A percentile compares a stretch with the other conserved stretches of the same genome.
phyloP scores from a whole-genome alignment of 2,329 filamentous ascomycete species.

The Cladosporium sp. region DNA sequence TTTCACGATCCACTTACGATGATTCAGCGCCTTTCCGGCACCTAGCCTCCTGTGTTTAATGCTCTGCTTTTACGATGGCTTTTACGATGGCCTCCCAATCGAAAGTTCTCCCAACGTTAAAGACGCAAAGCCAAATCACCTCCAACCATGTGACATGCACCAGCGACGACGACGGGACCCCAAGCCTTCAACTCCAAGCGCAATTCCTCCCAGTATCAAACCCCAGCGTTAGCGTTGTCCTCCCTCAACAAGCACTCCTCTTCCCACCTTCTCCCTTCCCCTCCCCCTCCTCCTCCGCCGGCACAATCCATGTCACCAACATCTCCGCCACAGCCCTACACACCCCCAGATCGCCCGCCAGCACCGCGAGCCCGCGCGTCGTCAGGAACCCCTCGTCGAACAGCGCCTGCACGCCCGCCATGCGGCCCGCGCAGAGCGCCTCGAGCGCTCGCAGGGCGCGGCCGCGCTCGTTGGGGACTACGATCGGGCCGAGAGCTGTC shows the following conservation, averaged over 20 bases:
- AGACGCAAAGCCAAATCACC: too few species aligned
- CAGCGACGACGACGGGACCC: neutral
- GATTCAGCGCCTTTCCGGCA: too few species aligned
- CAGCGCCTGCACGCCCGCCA: neutral
- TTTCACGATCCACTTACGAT: too few species aligned
- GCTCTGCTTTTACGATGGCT: too few species aligned
- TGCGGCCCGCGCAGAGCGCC: neutral
- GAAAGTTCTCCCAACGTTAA: too few species aligned
- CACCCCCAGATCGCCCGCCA: neutral
- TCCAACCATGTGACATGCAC: too few species aligned
- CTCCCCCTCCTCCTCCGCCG: neutral
- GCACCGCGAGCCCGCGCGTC: neutral
- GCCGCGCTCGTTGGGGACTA: neutral
- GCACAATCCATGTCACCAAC: constrained; percentile 1
- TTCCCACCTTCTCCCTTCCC: neutral
- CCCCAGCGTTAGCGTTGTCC: neutral
- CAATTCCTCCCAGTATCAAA: neutral
- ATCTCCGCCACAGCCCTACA: constrained; percentile 3
- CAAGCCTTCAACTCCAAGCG: neutral
- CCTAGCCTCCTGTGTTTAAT: too few species aligned
- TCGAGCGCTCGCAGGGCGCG: neutral
- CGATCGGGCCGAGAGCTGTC: neutral
- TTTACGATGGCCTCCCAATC: too few species aligned
- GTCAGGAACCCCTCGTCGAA: neutral
- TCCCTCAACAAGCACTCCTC: neutral